A percentile compares a stretch with the other conserved stretches of the same genome.
phyloP scores from a whole-genome alignment of 306 rosid genomes.

The Leucaena leucocephala region DNA sequence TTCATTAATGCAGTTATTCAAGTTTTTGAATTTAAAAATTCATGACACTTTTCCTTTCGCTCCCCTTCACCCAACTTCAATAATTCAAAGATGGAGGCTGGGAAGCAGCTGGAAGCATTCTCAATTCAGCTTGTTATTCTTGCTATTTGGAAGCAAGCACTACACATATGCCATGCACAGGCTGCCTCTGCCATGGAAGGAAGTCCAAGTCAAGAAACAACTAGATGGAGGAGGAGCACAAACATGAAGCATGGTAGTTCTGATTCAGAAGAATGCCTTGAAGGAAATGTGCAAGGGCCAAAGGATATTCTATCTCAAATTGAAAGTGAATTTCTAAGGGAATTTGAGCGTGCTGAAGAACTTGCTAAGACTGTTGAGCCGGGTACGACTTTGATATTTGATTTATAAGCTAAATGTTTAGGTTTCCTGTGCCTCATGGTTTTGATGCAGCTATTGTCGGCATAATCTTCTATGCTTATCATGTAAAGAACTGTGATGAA shows the following conservation, averaged over 20 bases:
- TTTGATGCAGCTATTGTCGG: slow-evolving; percentile 7
- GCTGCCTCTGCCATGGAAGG: slow-evolving; percentile 99
- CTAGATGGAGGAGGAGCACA: slow-evolving; percentile 67
- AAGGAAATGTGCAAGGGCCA: slow-evolving; percentile 51
- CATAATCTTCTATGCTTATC: slow-evolving; percentile 17
- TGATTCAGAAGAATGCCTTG: slow-evolving; percentile 61
- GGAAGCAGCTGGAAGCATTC: slow-evolving; percentile 87
- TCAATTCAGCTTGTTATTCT: slow-evolving; percentile 97
- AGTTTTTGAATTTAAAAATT: slow-evolving; percentile 6
- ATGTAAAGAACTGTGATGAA: slow-evolving; percentile 12
- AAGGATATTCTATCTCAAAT: slow-evolving; percentile 68
- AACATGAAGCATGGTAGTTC: slow-evolving; percentile 62
- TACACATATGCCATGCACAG: slow-evolving; percentile 96
- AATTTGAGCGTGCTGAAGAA: slow-evolving; percentile 86
- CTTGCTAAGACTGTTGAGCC: slow-evolving; percentile 85
- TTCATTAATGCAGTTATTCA: slow-evolving; percentile 26
- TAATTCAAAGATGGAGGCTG: slow-evolving; percentile 59
- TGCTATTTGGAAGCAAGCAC: slow-evolving; percentile 98
- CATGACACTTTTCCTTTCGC: slow-evolving; percentile 17
- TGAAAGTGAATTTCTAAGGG: slow-evolving; percentile 84
- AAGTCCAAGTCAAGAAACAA: slow-evolving; percentile 81
- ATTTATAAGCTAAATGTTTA: slow-evolving; percentile 31
- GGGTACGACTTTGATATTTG: slow-evolving; percentile 56
- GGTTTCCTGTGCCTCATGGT: slow-evolving; percentile 20
- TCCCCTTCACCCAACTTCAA: slow-evolving; percentile 18